These are phyloP conservation scores for Urostyla sp. DNA, from an alignment of 73 alveolate genomes.

Conservation along the genomic window DNA sequence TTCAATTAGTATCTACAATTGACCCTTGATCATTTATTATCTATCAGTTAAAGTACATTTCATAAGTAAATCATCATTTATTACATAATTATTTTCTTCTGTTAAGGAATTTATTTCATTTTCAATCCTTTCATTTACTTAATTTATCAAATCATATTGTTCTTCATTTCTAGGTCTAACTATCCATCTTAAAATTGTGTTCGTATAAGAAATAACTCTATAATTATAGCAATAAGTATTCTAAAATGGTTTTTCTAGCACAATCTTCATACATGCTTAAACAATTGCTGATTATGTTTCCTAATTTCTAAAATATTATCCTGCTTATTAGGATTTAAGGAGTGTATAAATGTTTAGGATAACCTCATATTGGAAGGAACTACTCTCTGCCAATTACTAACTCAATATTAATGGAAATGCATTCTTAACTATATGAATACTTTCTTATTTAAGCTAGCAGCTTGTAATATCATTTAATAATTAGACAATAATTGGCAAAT, in stretches of 20 bases:
- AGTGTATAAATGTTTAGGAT: too few species aligned
- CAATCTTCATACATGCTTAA: too few species aligned
- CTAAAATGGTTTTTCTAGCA: background rate
- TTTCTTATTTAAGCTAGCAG: too few species aligned
- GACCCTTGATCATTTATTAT: background rate
- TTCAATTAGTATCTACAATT: background rate
- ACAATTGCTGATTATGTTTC: too few species aligned
- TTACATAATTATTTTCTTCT: background rate
- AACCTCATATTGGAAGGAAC: too few species aligned
- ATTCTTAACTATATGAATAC: too few species aligned
- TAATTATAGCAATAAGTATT: background rate
- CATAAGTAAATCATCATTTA: constrained; percentile 4
- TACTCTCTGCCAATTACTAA: too few species aligned
- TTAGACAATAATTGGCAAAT: too few species aligned
- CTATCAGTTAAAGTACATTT: constrained; percentile 11
- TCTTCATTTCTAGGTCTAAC: constrained; percentile 49
- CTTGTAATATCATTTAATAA: too few species aligned
- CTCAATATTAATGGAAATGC: too few species aligned
- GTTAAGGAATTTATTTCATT: background rate
- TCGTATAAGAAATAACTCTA: background rate
- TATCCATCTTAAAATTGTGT: background rate
- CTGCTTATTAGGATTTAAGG: too few species aligned
- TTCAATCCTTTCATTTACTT: background rate
- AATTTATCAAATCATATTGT: background rate
- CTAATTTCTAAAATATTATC: too few species aligned